Percentiles rank a stretch among this genome's conserved stretches.
phyloP scores from a whole-genome alignment of 2,329 filamentous ascomycete species.

The Pseudocercospora crystallina region DNA sequence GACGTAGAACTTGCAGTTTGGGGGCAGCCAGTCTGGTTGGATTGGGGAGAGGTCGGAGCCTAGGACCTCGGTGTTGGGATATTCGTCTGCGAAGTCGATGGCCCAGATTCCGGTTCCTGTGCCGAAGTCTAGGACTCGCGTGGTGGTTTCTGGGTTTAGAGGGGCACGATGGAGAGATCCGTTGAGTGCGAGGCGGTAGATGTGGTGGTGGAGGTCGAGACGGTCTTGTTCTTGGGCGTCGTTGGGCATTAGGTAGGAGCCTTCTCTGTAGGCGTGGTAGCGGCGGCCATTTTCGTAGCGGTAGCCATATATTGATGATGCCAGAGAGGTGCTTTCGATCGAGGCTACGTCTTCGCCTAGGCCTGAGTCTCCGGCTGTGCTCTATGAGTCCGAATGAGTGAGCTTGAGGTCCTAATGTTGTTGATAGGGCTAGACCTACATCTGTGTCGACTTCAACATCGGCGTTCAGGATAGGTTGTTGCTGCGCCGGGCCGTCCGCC shows the following conservation, averaged over 20 bases:
- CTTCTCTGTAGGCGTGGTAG: conserved; percentile 23
- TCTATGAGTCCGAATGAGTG: not conserved
- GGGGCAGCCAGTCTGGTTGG: conserved; percentile 25
- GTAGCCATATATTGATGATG: conserved; percentile 18
- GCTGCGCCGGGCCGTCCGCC: not conserved
- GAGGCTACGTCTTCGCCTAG: conserved; percentile 12
- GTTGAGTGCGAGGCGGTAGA: conserved; percentile 10
- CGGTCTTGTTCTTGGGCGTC: conserved; percentile 28
- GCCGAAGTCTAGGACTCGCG: conserved; percentile 16
- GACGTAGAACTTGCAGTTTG: conserved; percentile 22
- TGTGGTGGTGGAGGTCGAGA: conserved; percentile 26
- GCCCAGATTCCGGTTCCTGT: conserved; percentile 33
- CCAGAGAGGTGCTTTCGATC: conserved; percentile 11
- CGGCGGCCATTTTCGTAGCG: conserved; percentile 20
- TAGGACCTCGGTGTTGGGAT: conserved; percentile 23
- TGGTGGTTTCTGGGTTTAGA: not conserved
- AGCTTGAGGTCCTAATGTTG: not conserved
- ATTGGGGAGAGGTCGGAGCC: conserved; percentile 31
- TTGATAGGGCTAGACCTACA: not conserved
- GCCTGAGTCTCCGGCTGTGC: conserved; percentile 9
- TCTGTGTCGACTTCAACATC: conserved; percentile 8
- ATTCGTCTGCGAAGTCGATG: conserved; percentile 36
- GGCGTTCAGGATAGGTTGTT: conserved; percentile 1
- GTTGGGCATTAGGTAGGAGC: conserved; percentile 26
- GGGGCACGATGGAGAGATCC: conserved; percentile 14